These are phyloP conservation scores for Cyberlindnera veronae DNA, from an alignment of 805 yeast species.

Conservation along the genomic window DNA sequence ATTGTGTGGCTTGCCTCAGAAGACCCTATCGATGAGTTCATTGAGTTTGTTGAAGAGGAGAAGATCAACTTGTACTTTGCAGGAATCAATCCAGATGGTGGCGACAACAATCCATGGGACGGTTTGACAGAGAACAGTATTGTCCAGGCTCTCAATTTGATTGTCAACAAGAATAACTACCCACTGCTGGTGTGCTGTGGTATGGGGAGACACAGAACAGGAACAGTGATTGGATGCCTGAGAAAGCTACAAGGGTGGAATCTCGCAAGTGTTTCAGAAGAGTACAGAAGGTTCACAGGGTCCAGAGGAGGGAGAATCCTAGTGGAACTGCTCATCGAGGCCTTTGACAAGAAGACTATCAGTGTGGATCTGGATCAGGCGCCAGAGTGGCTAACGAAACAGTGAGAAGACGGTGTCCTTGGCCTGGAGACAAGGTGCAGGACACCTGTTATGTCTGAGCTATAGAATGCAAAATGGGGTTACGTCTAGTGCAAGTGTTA, in stretches of 20 bases:
- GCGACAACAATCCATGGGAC: slow-evolving; percentile 91
- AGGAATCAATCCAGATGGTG: slow-evolving; percentile 75
- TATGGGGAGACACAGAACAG: slow-evolving; percentile 97
- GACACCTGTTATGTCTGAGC: no score
- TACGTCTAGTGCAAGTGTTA: no score
- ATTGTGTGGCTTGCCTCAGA: slow-evolving; percentile 94
- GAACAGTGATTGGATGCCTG: slow-evolving; percentile 92
- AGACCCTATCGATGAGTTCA: slow-evolving; percentile 86
- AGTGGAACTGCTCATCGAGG: slow-evolving; percentile 87
- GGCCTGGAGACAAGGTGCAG: no score
- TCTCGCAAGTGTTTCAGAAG: slow-evolving; percentile 86
- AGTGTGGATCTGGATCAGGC: slow-evolving; percentile 39
- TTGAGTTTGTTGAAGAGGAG: slow-evolving; percentile 74
- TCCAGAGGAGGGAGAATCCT: slow-evolving; percentile 87
- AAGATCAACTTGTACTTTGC: slow-evolving; percentile 77
- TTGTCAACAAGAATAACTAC: slow-evolving; percentile 67
- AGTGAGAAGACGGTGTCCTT: no score
- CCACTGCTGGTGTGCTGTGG: slow-evolving; percentile 94
- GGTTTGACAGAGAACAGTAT: slow-evolving; percentile 83
- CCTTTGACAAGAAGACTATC: slow-evolving; percentile 48
- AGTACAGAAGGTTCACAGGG: slow-evolving; percentile 91
- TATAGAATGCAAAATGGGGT: no score
- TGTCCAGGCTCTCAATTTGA: slow-evolving; percentile 70
- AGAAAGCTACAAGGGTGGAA: slow-evolving; percentile 97
- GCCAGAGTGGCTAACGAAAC: slow-evolving; percentile 43